These are phyloP conservation scores for Clonostachys solani DNA, from an alignment of 2,329 filamentous ascomycete species.

Conservation along the genomic window DNA sequence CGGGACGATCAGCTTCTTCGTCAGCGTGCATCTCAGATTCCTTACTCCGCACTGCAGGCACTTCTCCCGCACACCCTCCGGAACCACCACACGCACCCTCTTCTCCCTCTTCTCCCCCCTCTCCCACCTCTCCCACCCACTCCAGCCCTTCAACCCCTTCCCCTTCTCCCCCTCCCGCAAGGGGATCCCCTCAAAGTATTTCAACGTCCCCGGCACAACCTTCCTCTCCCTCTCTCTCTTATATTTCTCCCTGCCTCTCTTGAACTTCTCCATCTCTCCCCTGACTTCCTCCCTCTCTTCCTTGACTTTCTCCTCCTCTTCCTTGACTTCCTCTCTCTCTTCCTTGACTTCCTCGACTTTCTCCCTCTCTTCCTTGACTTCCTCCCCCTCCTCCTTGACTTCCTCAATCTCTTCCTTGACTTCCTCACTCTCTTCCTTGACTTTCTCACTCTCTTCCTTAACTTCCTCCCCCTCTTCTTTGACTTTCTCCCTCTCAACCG, in stretches of 20 bases:
- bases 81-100: constrained; percentile 4
- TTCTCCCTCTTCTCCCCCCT: constrained; percentile 1
- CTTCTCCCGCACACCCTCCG: constrained; percentile 1
- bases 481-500: not conserved
- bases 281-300: not conserved
- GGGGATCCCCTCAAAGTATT: no score
- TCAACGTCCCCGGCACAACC: not conserved
- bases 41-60: constrained; percentile 16
- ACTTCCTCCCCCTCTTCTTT: no score
- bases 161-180: no score
- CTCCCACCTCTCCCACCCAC: constrained; percentile 6
- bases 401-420: not conserved
- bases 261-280: no score
- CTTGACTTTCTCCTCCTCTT: not conserved
- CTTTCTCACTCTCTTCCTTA: no score
- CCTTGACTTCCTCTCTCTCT: not conserved
- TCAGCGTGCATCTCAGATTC: constrained; percentile 15
- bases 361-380: not conserved
- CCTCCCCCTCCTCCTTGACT: not conserved
- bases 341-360: not conserved
- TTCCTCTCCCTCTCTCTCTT: not conserved
- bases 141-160: not conserved
- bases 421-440: not conserved
- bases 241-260: no score
- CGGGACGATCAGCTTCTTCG: not conserved